Conservation (phyloP, 768 basidiomycete species). For the Xanthoconium purpureum region DNA sequence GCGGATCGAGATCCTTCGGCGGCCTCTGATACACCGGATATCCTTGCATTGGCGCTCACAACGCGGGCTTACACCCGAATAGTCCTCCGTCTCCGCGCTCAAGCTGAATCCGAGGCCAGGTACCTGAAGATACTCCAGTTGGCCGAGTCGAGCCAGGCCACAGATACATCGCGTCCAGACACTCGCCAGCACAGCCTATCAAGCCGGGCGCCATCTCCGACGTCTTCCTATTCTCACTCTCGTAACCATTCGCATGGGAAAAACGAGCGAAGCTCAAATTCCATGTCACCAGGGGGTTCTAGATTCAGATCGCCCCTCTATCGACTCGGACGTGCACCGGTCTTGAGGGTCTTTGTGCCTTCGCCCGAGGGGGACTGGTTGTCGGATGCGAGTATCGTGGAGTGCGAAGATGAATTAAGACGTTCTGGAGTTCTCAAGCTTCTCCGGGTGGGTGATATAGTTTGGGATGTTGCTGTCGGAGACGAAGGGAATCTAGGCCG, state of each 20-base stretch:
- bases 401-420: slow-evolving; percentile 79
- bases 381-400: slow-evolving; percentile 73
- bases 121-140: slow-evolving; percentile 15
- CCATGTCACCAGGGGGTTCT: slow-evolving; percentile 16
- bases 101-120: slow-evolving; percentile 62
- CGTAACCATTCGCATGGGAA: slow-evolving; percentile 41
- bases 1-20: slow-evolving; percentile 41
- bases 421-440: slow-evolving; percentile 48
- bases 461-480: slow-evolving; percentile 84
- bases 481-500: slow-evolving; percentile 85
- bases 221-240: slow-evolving; percentile 37
- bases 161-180: slow-evolving; percentile 11
- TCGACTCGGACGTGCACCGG: slow-evolving; percentile 66
- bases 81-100: slow-evolving; percentile 70
- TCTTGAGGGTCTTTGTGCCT: slow-evolving; percentile 80
- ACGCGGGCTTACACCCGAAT: slow-evolving; percentile 79
- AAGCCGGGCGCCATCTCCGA: slow-evolving; percentile 68
- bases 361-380: slow-evolving; percentile 87
- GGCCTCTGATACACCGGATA: slow-evolving; percentile 39
- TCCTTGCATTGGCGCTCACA: slow-evolving; percentile 54
- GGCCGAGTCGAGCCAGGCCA: background rate
- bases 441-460: slow-evolving; percentile 73
- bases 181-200: slow-evolving; percentile 41
- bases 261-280: slow-evolving; percentile 18
- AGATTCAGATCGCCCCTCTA: slow-evolving; percentile 70